Conservation (phyloP, 2,329 filamentous ascomycete species). For the Aspergillus sp. region DNA sequence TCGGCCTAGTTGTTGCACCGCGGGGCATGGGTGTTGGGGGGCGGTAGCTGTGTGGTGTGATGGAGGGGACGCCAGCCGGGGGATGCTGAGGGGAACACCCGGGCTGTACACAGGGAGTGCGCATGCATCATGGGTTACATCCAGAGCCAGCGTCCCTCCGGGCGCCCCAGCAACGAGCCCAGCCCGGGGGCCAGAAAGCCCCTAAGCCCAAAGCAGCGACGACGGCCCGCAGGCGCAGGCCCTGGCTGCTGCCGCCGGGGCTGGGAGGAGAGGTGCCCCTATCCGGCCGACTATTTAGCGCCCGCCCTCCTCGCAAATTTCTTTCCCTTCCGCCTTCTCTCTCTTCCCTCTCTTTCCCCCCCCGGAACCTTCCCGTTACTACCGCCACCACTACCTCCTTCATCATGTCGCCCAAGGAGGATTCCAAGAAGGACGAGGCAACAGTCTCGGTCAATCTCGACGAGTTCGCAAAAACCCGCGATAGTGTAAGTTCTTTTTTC, state of each 20-base stretch:
- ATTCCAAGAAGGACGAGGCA: constrained; percentile 25
- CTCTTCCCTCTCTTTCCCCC: constrained; percentile 6
- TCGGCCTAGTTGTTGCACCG: too few species aligned
- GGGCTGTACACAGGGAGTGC: too few species aligned
- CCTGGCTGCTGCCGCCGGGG: constrained; percentile 6
- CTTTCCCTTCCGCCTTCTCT: constrained; percentile 7
- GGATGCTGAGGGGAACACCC: too few species aligned
- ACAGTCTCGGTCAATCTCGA: constrained; percentile 49
- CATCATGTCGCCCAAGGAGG: constrained; percentile 34
- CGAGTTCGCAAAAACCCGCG: constrained; percentile 69
- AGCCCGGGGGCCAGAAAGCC: background rate
- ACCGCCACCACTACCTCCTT: constrained; percentile 18
- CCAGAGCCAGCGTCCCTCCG: too few species aligned
- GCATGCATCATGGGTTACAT: too few species aligned
- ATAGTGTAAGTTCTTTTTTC: constrained; percentile 56
- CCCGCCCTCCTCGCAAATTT: constrained; percentile 14
- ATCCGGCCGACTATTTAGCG: constrained; percentile 9
- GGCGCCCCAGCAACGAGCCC: too few species aligned
- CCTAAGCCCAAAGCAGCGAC: constrained; percentile 14
- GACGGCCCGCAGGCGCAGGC: constrained; percentile 1
- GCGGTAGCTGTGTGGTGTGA: too few species aligned
- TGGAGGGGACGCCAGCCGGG: too few species aligned
- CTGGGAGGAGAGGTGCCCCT: constrained; percentile 9
- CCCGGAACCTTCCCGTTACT: constrained; percentile 13
- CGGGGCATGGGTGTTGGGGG: too few species aligned